Base-by-base conservation (phyloP, 2,329 filamentous ascomycete species). In the Plenodomus tracheiphilus region DNA sequence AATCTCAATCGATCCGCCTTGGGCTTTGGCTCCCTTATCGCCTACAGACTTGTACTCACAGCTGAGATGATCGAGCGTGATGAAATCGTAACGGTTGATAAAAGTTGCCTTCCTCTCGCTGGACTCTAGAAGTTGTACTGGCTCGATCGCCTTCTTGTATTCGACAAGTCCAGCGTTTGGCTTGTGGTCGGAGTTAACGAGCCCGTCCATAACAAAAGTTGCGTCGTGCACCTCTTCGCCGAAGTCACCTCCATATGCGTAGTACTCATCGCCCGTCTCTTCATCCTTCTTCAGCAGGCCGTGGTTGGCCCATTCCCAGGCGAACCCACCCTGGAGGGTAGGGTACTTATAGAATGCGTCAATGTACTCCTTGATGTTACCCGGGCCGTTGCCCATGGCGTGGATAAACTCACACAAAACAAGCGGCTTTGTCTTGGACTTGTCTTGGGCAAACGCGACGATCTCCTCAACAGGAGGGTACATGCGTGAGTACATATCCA, bases 301-400 rank as follows among this genome's bases (percentile, higher is more conserved):
- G 38, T 77, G 75, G 28, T 77, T 77, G 1, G 74, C 73, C 74
- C 75, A 77, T 43, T 77, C 75, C 75, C 75, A 77, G 0, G 74
- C 68, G 61, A 74, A 74, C 0, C 86, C 86, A 10, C 86, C 86
- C 61, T 88, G 85, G 0, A 89, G 77, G 2, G 79, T 78, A 0
- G 79, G 79, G 50, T 87, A 75, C 21, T 77, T 76, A 25, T 81
- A 79, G 72, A 89, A 90, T 0, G 79, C 77, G 35, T 84, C 76
- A 41, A 86, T 77, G 51, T 90, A 90, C 51, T 89, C 86, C 51
- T 86, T 80, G 10, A 90, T 76, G 28, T 81, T 82, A 1, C 87
- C 87, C 0, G 87, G 87, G 0, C 86, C 87, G 59, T 89, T 90
- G 5, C 87, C 87, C 87, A 90, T 89, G 1, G 87, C 85, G 59